Evolutionary conservation across 169 alveolate species (phyloP), one percentile per base, ranked within the genome.

Genomic region (Eimeria acervulina): DNA sequence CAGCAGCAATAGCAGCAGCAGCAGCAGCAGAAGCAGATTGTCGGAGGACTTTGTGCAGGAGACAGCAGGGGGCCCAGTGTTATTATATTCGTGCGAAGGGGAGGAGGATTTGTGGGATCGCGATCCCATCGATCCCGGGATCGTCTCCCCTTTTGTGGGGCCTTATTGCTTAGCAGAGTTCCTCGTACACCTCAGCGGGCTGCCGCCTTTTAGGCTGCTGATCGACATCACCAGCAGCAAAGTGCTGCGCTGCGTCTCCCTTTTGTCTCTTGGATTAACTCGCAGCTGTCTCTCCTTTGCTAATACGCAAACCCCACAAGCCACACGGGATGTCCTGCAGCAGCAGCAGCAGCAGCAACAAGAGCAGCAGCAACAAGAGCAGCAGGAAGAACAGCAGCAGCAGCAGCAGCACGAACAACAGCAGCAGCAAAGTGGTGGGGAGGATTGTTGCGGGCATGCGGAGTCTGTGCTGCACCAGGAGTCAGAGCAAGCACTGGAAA

Each of bases 341-440:
- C 88, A 40, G 61, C 88, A 36, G 63, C 88, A 78, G 63, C 83
- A 72, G 83, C 40, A 72, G 47, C 83, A 72, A 44, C 83, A 72
- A 44, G 44, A 72, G 83, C 83, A 28, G 17, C 47, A 28, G 83
- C 38, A 2, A 44, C 47, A 36, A 44, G 28, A 66, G 83, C 83
- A 26, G 44, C 47, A n/a, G 21, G 44, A 13, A 44, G 15, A 72
- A 44, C 47, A 13, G 40, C 83, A n/a, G 47, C 83, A n/a, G 83
- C 83, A 47, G 55, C 55, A 47, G 12, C 55, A 47, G 12, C 19
- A 47, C 5, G 55, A 47, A 5, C 55, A 72, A 28, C 83, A n/a
- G 83, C 83, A 72, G 44, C 83, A 28, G 74, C 74, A n/a, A n/a
- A 63, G n/a, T 17, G 76, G 28, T 66, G 76, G 28, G 4, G 76